Evolutionary conservation across 306 rosid species (phyloP).

Genomic region (Rosa multiflora): DNA sequence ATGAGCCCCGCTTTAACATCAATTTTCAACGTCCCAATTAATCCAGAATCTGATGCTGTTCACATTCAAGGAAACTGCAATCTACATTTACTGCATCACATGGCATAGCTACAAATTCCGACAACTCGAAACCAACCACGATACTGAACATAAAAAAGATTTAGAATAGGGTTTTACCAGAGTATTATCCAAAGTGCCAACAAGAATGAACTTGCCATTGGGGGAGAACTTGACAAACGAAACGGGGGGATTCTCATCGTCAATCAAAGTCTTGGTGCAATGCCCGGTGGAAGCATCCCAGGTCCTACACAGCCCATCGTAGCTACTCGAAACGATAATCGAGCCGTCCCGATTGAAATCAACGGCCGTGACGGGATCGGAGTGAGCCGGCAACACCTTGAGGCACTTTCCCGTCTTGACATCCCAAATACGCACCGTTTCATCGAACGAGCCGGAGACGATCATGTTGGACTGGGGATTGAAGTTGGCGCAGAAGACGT

Average conservation of each 20-base stretch:
- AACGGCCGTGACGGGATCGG: slow-evolving; percentile 93
- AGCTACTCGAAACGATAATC: slow-evolving; percentile 92
- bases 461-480: slow-evolving; percentile 88
- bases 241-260: slow-evolving; percentile 94
- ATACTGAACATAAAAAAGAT: background rate
- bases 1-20: background rate
- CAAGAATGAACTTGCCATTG: slow-evolving; percentile 80
- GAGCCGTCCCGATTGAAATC: slow-evolving; percentile 88
- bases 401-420: slow-evolving; percentile 82
- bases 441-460: slow-evolving; percentile 94
- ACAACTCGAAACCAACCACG: background rate
- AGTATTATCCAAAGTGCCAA: slow-evolving; percentile 89
- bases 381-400: slow-evolving; percentile 91
- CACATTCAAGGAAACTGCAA: background rate
- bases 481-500: slow-evolving; percentile 84
- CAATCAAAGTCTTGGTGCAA: slow-evolving; percentile 87
- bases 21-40: background rate
- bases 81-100: background rate
- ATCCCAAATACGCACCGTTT: slow-evolving; percentile 96
- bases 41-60: background rate
- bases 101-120: background rate
- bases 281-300: slow-evolving; percentile 95
- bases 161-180: slow-evolving; percentile 45
- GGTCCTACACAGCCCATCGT: slow-evolving; percentile 89
- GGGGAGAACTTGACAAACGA: slow-evolving; percentile 93